Base-by-base conservation (phyloP, 495 filamentous ascomycete genomes). In the Podospora pseudoanserina region DNA sequence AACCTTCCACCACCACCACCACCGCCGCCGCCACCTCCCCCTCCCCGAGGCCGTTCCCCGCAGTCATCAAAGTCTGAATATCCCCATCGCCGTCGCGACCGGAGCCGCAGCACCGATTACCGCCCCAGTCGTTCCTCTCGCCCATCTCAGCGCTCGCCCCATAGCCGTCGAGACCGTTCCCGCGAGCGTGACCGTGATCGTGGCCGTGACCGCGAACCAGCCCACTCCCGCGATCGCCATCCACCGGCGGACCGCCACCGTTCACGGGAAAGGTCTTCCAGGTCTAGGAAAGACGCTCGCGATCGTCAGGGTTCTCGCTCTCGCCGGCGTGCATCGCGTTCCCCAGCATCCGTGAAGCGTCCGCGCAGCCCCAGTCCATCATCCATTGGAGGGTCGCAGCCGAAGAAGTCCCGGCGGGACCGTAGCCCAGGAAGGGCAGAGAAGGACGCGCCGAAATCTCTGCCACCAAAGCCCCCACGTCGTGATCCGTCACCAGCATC, bases 341-440 rank as follows among this genome's bases (percentile, higher is more conserved):
- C 77, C 18, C 77, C 80, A 9, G 72, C 67, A 34, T 74, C 78
- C 63, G 68, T 67, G 63, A 81, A 81, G 73, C 79, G 81, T 34
- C 78, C 72, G 26, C 79, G 79, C 28, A 80, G 74, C 70, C 76
- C 73, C 19, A 79, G 75, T 63, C 73, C 76, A 19, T 75, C 79
- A 4, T 67, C 71, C 58, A 62, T 64, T 62, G 72, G 70, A 23
- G 28, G 63, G 30, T 70, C 71, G 57, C 75, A 75, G 32, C 70
- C 75, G 11, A 82, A 79, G 65, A 79, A 77, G 67, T 73, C 79
- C 44, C 79, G 78, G 53, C 71, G 72, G 63, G 75, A 68, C 55
- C 68, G 63, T 27, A 78, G 78, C 60, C 78, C 78, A 54, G 53
- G 69, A 60, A 68, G 76, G 30, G 26, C 60, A 67, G 76, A 79